phyloP scores from a whole-genome alignment of 2,329 filamentous ascomycete species.

The Cladophialophora bantiana region DNA sequence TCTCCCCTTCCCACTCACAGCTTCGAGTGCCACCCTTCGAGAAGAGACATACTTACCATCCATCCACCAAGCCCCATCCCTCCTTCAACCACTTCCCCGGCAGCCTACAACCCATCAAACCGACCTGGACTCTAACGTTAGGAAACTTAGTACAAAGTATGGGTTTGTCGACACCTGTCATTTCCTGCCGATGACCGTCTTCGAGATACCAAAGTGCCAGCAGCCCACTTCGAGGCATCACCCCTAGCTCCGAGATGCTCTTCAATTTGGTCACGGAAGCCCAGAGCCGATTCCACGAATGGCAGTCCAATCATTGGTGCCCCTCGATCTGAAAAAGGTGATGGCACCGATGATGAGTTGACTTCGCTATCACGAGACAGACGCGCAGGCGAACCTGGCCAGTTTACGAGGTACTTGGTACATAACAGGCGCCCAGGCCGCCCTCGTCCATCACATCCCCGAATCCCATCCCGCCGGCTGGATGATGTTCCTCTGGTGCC shows the following conservation, averaged over 20 bases:
- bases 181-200: not conserved
- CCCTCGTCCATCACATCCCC: constrained; percentile 9
- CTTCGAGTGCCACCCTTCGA: constrained; percentile 22
- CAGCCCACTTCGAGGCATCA: constrained; percentile 13
- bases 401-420: not conserved
- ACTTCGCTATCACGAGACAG: constrained; percentile 8
- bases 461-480: not conserved
- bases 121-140: constrained; percentile 17
- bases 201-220: constrained; percentile 2
- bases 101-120: constrained; percentile 19
- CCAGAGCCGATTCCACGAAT: constrained; percentile 3
- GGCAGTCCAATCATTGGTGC: not conserved
- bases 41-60: constrained; percentile 7
- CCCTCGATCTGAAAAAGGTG: not conserved
- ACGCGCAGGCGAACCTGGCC: not conserved
- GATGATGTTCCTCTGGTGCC: constrained; percentile 1
- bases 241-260: constrained; percentile 9
- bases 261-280: constrained; percentile 4
- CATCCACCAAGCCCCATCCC: constrained; percentile 17
- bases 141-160: constrained; percentile 10
- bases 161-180: constrained; percentile 11
- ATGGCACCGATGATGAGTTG: not conserved
- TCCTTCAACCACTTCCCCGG: constrained; percentile 19
- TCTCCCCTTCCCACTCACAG: not conserved
- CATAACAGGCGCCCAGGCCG: constrained; percentile 9